Percentiles rank a stretch among this genome's conserved stretches.
Conservation (phyloP, 108 stramenopile genomes). For the Cyclotella cryptica region DNA sequence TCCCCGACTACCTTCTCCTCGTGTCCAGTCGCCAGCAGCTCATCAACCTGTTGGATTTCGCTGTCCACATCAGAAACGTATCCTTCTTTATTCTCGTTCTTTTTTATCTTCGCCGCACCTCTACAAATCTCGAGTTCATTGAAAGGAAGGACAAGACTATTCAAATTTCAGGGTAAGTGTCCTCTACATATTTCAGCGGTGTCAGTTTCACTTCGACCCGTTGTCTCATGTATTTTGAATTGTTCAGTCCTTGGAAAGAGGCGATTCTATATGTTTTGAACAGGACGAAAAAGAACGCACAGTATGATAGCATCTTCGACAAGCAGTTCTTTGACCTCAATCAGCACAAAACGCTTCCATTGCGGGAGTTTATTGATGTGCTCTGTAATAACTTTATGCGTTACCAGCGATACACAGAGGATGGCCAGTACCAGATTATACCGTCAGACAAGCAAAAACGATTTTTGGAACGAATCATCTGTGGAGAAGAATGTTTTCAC, state of each 20-base stretch:
- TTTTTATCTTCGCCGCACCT: constrained; percentile 47
- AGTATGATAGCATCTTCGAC: constrained; percentile 52
- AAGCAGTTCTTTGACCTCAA: constrained; percentile 60
- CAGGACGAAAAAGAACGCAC: constrained; percentile 10
- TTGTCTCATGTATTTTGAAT: neutral
- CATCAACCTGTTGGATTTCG: constrained; percentile 62
- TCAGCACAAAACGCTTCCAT: constrained; percentile 45
- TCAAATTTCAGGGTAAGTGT: constrained; percentile 50
- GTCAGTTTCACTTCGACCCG: neutral
- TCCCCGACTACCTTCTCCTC: constrained; percentile 56
- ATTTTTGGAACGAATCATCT: constrained; percentile 56
- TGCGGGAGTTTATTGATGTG: constrained; percentile 53
- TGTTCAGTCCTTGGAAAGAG: constrained; percentile 52
- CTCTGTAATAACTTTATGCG: constrained; percentile 54
- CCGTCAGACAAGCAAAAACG: constrained; percentile 59
- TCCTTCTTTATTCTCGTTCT: constrained; percentile 59
- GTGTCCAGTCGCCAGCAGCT: constrained; percentile 50
- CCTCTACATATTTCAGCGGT: neutral
- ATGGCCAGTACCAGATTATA: constrained; percentile 58
- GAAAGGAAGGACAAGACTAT: constrained; percentile 52
- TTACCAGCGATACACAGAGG: constrained; percentile 55
- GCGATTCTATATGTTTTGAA: constrained; percentile 56
- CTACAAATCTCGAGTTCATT: constrained; percentile 36
- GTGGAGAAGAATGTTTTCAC: constrained; percentile 60
- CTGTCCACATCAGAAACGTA: constrained; percentile 55